Conservation (phyloP, 495 filamentous ascomycete species). For the Ramalina intermedia region DNA sequence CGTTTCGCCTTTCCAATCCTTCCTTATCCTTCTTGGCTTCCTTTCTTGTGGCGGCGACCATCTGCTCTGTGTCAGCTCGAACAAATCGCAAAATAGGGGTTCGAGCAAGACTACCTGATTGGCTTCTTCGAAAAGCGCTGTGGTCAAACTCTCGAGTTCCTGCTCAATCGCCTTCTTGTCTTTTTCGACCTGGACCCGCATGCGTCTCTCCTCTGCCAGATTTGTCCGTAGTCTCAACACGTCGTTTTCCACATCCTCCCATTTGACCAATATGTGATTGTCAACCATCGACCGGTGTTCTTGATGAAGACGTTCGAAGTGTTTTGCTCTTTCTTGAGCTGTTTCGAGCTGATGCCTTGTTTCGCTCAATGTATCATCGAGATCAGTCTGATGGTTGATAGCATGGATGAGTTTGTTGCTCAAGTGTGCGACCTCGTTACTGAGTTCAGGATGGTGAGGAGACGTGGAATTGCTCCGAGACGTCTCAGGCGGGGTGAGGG, state of each 20-base stretch:
- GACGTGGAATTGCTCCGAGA: conserved; percentile 24
- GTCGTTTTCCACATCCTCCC: conserved; percentile 52
- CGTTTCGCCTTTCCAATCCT: conserved; percentile 58
- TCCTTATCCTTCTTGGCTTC: conserved; percentile 56
- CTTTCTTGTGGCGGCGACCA: conserved; percentile 69
- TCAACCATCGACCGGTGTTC: conserved; percentile 59
- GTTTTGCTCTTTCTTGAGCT: conserved; percentile 49
- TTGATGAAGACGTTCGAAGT: conserved; percentile 53
- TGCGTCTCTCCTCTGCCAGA: conserved; percentile 45
- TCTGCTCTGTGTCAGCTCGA: conserved; percentile 36
- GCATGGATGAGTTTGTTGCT: conserved; percentile 93
- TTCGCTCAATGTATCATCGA: conserved; percentile 75
- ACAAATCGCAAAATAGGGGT: neutral
- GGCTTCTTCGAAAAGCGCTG: conserved; percentile 87
- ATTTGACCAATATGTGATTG: conserved; percentile 54
- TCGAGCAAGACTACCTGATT: conserved; percentile 45
- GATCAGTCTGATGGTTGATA: conserved; percentile 88
- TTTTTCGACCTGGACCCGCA: conserved; percentile 46
- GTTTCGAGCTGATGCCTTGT: conserved; percentile 72
- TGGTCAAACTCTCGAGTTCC: conserved; percentile 79
- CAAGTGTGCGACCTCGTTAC: conserved; percentile 74
- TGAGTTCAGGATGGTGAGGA: conserved; percentile 60
- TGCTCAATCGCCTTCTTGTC: conserved; percentile 60
- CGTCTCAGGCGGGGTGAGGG: conserved; percentile 20
- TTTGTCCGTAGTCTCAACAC: conserved; percentile 54